Evolutionary conservation across 768 basidiomycete species (phyloP), one percentile per base, ranked within the genome.

Genomic region (Boletus pseudopeckii): DNA sequence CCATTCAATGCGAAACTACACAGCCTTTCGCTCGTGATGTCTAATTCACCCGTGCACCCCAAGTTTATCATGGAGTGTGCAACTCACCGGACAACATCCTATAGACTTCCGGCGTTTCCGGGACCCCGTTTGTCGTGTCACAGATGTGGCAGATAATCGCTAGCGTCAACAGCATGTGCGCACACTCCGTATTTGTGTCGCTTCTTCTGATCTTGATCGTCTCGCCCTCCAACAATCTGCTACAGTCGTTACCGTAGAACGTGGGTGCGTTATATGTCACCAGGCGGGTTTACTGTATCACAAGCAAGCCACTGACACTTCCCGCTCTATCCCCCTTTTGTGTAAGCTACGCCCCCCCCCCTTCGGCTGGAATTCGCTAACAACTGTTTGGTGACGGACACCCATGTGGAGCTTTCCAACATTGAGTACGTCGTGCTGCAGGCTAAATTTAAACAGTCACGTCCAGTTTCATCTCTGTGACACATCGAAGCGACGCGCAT

Each of bases 161-260:
- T 17, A 22, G 33, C 33, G 32, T 20, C 17, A 14, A 30, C 30
- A 32, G 26, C 18, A 48, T 34, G 40, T 18, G n/a, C 6, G 40
- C 8, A 6, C 18, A 30, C 41, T 43, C 37, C 33, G 30, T 28
- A 33, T 41, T n/a, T 24, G 39, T 43, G 24, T 18, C 15, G n/a
- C 39, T 48, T 44, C 59, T 56, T 51, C 17, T 33, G 43, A 52
- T 51, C 24, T 24, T 38, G 59, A 62, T 50, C 45, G n/a, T 36
- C 49, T 9, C 40, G 17, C 30, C 32, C 37, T 17, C 43, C 18
- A 8, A 18, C 48, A 8, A 26, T 9, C 22, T 33, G 43, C 24
- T n/a, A 47, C 42, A 14, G 26, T 42, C 13, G 28, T 26, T 51
- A 28, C 33, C 34, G 40, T 14, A 44, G 39, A 41, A 42, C 43